These are phyloP conservation scores for Penicillium hordei DNA, from an alignment of 2,329 filamentous ascomycete species.

Conservation along the genomic window DNA sequence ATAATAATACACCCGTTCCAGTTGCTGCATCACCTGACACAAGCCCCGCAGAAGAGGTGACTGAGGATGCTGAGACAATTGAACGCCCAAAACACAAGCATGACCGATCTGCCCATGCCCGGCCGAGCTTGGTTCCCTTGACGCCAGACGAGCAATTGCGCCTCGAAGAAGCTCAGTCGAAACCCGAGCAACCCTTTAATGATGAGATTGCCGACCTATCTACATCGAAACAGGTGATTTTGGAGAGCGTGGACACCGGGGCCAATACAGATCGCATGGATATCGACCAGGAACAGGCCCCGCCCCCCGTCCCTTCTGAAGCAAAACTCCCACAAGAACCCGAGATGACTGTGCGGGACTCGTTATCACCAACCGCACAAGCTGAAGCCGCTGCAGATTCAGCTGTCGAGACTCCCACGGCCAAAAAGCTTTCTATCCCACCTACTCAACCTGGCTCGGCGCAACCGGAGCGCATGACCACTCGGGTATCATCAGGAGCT, in stretches of 20 bases:
- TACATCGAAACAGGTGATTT: conserved; percentile 29
- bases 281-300: conserved; percentile 15
- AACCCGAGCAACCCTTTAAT: conserved; percentile 29
- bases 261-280: conserved; percentile 22
- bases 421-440: conserved; percentile 25
- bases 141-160: conserved; percentile 61
- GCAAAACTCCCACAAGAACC: conserved; percentile 15
- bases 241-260: conserved; percentile 23
- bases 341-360: conserved; percentile 12
- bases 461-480: conserved; percentile 61
- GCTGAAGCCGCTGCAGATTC: conserved; percentile 14
- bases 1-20: conserved; percentile 69
- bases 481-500: conserved; percentile 67
- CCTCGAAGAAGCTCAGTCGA: conserved; percentile 54
- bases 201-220: conserved; percentile 9
- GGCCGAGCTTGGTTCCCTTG: conserved; percentile 40
- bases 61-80: conserved; percentile 45
- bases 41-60: conserved; percentile 66
- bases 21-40: conserved; percentile 70
- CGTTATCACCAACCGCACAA: conserved; percentile 18
- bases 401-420: conserved; percentile 8
- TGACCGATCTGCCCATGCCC: conserved; percentile 25
- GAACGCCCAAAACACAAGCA: conserved; percentile 33
- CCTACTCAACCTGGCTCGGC: conserved; percentile 31
- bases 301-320: conserved; percentile 8